Conservation (phyloP, 768 basidiomycete species). For the Candolleomyces efflorescens region DNA sequence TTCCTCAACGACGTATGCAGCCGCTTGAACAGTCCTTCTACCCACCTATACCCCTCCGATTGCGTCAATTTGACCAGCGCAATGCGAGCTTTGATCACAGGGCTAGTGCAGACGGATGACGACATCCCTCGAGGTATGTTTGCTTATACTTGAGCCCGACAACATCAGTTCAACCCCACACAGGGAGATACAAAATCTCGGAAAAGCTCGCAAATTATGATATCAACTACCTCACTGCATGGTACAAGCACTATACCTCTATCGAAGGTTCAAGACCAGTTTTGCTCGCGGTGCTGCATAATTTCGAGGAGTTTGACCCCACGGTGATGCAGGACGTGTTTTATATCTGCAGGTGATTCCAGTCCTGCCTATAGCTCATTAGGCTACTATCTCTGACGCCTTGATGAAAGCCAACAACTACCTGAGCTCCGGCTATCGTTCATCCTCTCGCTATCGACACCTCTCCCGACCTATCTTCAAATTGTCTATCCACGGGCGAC, state of each 20-base stretch:
- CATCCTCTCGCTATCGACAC: conserved; percentile 55
- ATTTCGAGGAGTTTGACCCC: conserved; percentile 71
- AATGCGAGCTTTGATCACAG: conserved; percentile 52
- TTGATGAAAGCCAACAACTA: conserved; percentile 41
- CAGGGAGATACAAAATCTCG: conserved; percentile 44
- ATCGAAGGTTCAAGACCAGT: conserved; percentile 20
- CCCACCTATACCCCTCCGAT: conserved; percentile 56
- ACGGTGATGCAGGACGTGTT: conserved; percentile 63
- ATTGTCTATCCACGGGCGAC: conserved; percentile 55
- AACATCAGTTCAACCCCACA: background rate
- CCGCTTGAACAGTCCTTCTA: conserved; percentile 26
- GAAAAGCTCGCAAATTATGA: conserved; percentile 59
- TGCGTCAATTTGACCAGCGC: conserved; percentile 45
- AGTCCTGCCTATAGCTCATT: background rate
- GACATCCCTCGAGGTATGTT: conserved; percentile 20
- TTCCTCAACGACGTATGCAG: conserved; percentile 43
- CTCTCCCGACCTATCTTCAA: conserved; percentile 57
- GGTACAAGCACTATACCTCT: conserved; percentile 43
- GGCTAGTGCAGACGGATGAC: conserved; percentile 39
- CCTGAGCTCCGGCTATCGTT: conserved; percentile 60
- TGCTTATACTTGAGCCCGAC: background rate
- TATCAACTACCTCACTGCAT: conserved; percentile 53
- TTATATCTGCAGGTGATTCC: conserved; percentile 60
- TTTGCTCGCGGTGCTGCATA: conserved; percentile 61
- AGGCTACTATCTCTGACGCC: background rate